Percentiles rank a stretch among this genome's conserved stretches.
phyloP scores from a whole-genome alignment of 805 yeast genomes.

The Nakazawaea peltata region DNA sequence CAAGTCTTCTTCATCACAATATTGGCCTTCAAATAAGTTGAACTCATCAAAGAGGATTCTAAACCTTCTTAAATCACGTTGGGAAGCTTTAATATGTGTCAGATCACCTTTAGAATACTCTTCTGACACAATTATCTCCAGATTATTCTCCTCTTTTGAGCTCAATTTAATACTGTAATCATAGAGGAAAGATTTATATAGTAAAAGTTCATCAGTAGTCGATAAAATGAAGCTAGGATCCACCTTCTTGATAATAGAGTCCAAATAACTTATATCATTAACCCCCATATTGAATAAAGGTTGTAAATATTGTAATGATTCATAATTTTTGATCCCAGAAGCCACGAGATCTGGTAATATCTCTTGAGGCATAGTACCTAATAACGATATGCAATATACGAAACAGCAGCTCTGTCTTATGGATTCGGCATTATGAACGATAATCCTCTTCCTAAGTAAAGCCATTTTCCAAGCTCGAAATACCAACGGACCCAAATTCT shows the following conservation, averaged over 20 bases:
- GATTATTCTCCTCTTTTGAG: neutral
- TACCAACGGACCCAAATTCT: conserved; percentile 53
- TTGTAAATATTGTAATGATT: conserved; percentile 23
- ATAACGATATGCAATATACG: conserved; percentile 48
- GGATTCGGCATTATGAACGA: conserved; percentile 32
- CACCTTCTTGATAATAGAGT: conserved; percentile 11
- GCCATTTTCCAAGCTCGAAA: conserved; percentile 60
- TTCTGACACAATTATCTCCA: neutral
- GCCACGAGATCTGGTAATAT: conserved; percentile 27
- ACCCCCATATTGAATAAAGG: conserved; percentile 62
- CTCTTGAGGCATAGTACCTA: conserved; percentile 60
- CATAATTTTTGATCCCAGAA: conserved; percentile 13
- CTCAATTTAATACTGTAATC: conserved; percentile 31
- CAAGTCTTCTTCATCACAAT: conserved; percentile 11
- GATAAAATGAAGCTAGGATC: conserved; percentile 43
- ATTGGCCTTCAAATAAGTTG: conserved; percentile 10
- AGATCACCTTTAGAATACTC: conserved; percentile 1
- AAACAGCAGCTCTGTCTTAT: conserved; percentile 37
- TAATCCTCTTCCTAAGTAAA: conserved; percentile 46
- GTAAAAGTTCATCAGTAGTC: conserved; percentile 59
- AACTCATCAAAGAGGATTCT: conserved; percentile 18
- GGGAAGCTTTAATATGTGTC: conserved; percentile 20
- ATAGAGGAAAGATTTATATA: conserved; percentile 43
- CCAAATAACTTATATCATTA: conserved; percentile 39
- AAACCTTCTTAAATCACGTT: conserved; percentile 29